Conservation (phyloP, 176 grass and related monocot species). For the Oryza australiensis region DNA sequence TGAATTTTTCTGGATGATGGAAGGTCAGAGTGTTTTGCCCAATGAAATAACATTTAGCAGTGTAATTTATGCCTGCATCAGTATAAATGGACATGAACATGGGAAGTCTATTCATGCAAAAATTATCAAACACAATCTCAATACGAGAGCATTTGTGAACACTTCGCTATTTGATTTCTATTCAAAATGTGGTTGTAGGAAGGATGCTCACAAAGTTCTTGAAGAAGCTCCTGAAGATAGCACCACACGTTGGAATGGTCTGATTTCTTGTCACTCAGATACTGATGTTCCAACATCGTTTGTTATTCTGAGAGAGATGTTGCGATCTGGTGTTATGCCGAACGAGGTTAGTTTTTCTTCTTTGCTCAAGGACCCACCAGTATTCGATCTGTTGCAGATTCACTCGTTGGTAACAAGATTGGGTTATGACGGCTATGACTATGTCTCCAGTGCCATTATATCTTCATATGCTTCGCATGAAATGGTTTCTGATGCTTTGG, state of each 20-base stretch:
- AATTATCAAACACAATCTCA: constrained; percentile 62
- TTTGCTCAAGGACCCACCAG: constrained; percentile 50
- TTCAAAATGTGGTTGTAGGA: constrained; percentile 32
- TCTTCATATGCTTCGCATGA: constrained; percentile 66
- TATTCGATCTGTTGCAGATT: constrained; percentile 53
- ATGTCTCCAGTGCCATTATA: constrained; percentile 64
- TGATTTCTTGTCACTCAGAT: constrained; percentile 47
- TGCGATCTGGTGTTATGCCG: constrained; percentile 50
- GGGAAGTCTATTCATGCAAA: constrained; percentile 62
- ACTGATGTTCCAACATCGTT: constrained; percentile 34
- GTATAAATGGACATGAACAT: constrained; percentile 36
- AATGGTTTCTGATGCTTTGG: constrained; percentile 42
- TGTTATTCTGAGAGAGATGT: constrained; percentile 51
- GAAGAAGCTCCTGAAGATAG: constrained; percentile 46
- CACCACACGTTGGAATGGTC: constrained; percentile 60
- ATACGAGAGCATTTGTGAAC: constrained; percentile 42
- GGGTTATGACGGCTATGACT: constrained; percentile 52
- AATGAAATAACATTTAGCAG: constrained; percentile 51
- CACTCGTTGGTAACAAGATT: constrained; percentile 74
- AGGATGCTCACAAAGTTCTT: constrained; percentile 48
- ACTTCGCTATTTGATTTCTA: constrained; percentile 63
- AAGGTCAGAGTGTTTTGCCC: constrained; percentile 33
- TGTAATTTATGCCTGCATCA: constrained; percentile 46
- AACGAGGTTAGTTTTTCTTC: constrained; percentile 70
- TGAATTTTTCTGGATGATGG: constrained; percentile 61